Percentiles rank a stretch among this genome's conserved stretches.
These are phyloP conservation scores for Ceratobasidium sp. DNA, from an alignment of 1,284 basidiomycete species.

Conservation along the genomic window DNA sequence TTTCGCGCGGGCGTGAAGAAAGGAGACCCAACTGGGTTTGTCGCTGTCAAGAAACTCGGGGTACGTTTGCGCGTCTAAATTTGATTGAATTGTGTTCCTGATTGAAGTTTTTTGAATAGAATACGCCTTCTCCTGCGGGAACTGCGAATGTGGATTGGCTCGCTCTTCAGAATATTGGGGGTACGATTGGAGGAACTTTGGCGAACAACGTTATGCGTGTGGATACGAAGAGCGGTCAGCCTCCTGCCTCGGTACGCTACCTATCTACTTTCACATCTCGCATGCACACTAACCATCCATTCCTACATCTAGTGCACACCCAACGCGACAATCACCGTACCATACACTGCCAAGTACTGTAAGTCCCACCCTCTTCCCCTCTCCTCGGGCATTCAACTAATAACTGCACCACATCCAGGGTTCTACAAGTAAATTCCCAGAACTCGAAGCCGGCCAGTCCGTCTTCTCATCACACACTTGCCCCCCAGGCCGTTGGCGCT, in stretches of 20 bases:
- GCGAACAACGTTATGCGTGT: slow-evolving; percentile 33
- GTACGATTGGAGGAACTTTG: slow-evolving; percentile 24
- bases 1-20: slow-evolving; percentile 29
- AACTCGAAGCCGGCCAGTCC: too few relatives aligned
- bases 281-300: too few relatives aligned
- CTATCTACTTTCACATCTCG: too few relatives aligned
- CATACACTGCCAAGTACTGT: slow-evolving; percentile 25
- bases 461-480: too few relatives aligned
- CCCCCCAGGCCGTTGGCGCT: too few relatives aligned
- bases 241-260: slow-evolving; percentile 37
- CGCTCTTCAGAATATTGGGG: slow-evolving; percentile 32
- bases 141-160: slow-evolving; percentile 37
- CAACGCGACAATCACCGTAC: slow-evolving; percentile 15
- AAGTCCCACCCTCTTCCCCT: not conserved
- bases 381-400: slow-evolving; percentile 12
- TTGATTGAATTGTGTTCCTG: not conserved
- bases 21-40: slow-evolving; percentile 27
- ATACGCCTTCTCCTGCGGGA: slow-evolving; percentile 26
- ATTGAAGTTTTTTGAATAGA: not conserved
- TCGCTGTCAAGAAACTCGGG: slow-evolving; percentile 23
- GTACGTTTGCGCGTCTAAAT: not conserved
- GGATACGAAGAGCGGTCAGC: slow-evolving; percentile 43
- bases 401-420: slow-evolving; percentile 10
- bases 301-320: slow-evolving; percentile 27
- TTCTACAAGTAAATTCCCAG: slow-evolving; percentile 9